Evolutionary conservation across 169 alveolate genomes (phyloP).

Genomic region (Plasmodium yoelii): DNA sequence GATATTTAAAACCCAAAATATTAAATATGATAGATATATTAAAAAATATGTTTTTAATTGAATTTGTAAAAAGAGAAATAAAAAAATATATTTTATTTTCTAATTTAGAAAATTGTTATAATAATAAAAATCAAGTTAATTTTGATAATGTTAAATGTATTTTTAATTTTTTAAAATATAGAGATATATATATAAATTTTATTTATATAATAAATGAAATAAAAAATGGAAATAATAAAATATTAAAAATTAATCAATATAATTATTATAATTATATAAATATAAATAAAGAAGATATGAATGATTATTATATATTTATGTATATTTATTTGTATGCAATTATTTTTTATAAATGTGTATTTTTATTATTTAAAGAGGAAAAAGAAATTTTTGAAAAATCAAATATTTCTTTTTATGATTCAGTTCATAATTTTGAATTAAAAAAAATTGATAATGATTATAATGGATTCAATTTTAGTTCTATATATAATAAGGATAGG

Average conservation of each 20-base stretch:
- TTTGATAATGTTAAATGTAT: neutral
- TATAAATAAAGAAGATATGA: slow-evolving; percentile 37
- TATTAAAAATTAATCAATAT: slow-evolving; percentile 24
- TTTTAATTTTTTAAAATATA: slow-evolving; percentile 46
- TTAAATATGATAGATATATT: slow-evolving; percentile 25
- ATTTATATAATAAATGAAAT: slow-evolving; percentile 46
- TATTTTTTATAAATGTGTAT: slow-evolving; percentile 10
- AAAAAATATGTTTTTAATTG: slow-evolving; percentile 36
- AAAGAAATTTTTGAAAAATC: neutral
- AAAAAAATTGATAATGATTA: no score
- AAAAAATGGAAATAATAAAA: slow-evolving; percentile 42
- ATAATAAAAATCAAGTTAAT: neutral
- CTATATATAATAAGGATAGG: no score
- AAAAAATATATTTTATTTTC: neutral
- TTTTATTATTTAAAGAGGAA: neutral
- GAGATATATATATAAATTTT: slow-evolving; percentile 52
- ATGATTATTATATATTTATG: slow-evolving; percentile 49
- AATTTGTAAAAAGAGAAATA: slow-evolving; percentile 23
- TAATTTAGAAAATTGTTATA: neutral
- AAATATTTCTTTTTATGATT: neutral
- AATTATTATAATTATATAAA: slow-evolving; percentile 52
- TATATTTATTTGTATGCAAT: slow-evolving; percentile 60
- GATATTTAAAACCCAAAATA: slow-evolving; percentile 19
- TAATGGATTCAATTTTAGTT: no score
- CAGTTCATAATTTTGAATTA: no score